A percentile compares a stretch with the other conserved stretches of the same genome.
These are phyloP conservation scores for Monosporascus sp. DNA, from an alignment of 2,329 filamentous ascomycete species.

Conservation along the genomic window DNA sequence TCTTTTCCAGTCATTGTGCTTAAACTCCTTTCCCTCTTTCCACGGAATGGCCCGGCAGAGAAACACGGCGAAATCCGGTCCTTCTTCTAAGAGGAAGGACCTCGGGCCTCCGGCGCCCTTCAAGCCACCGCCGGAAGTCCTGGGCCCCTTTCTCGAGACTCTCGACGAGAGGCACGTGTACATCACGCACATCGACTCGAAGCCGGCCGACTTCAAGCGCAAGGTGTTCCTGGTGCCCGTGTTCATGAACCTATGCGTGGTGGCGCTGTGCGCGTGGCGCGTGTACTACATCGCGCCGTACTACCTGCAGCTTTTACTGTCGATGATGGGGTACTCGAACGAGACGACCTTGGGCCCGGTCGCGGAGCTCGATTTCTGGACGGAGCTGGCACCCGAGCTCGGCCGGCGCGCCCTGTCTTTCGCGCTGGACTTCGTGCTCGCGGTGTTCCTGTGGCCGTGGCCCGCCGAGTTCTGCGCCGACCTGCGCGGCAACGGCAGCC, in stretches of 20 bases:
- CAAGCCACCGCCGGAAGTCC: constrained; percentile 54
- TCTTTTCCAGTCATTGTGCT: not conserved
- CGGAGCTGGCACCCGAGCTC: constrained; percentile 51
- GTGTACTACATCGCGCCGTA: constrained; percentile 63
- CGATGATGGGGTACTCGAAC: constrained; percentile 60
- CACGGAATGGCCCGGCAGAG: constrained; percentile 22
- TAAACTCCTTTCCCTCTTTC: not conserved
- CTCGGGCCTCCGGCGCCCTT: constrained; percentile 58
- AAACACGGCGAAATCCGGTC: constrained; percentile 14
- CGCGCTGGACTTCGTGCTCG: constrained; percentile 66
- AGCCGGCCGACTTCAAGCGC: constrained; percentile 65
- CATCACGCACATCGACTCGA: constrained; percentile 75
- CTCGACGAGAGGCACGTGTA: constrained; percentile 70
- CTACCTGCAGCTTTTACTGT: constrained; percentile 64
- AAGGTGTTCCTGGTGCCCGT: constrained; percentile 79
- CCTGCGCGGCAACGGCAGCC: constrained; percentile 45
- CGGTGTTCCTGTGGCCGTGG: constrained; percentile 67
- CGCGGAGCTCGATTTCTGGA: constrained; percentile 45
- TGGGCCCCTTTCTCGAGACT: constrained; percentile 60
- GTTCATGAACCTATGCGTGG: constrained; percentile 66
- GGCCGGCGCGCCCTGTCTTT: constrained; percentile 58
- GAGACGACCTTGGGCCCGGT: constrained; percentile 57
- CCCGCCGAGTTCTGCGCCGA: constrained; percentile 67
- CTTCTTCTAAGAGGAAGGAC: constrained; percentile 21
- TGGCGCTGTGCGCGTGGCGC: constrained; percentile 60